Conservation (phyloP, 2,329 filamentous ascomycete species). For the Penicillium crustosum region DNA sequence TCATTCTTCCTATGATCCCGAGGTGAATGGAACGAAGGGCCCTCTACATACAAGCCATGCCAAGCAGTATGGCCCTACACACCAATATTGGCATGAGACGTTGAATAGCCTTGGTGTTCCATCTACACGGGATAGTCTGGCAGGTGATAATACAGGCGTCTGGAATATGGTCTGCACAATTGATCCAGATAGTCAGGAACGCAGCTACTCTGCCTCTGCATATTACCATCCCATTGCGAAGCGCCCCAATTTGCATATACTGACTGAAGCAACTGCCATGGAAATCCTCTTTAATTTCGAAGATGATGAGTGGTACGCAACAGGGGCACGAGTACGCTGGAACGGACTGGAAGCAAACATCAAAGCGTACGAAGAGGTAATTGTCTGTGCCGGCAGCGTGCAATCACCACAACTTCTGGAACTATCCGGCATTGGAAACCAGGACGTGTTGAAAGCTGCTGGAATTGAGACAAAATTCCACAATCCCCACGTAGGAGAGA, state of each 20-base stretch:
- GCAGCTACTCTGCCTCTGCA: conserved; percentile 46
- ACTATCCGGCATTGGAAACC: conserved; percentile 59
- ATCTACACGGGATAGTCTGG: conserved; percentile 39
- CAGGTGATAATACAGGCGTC: conserved; percentile 43
- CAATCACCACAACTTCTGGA: conserved; percentile 62
- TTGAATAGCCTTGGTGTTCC: conserved; percentile 40
- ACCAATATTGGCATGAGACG: conserved; percentile 49
- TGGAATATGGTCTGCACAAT: conserved; percentile 36
- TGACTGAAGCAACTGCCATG: conserved; percentile 49
- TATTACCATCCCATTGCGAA: conserved; percentile 39
- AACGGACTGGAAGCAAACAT: conserved; percentile 37
- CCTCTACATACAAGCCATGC: conserved; percentile 33
- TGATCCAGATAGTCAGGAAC: conserved; percentile 33
- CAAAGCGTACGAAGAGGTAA: conserved; percentile 50
- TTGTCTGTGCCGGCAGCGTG: conserved; percentile 59
- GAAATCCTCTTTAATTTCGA: conserved; percentile 46
- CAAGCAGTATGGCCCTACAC: conserved; percentile 32
- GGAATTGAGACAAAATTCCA: conserved; percentile 48
- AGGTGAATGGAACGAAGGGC: conserved; percentile 33
- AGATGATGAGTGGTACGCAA: conserved; percentile 8
- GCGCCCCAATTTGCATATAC: conserved; percentile 49
- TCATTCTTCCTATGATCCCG: conserved; percentile 20
- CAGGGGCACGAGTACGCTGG: conserved; percentile 46
- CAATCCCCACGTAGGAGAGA: conserved; percentile 50
- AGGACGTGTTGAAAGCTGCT: conserved; percentile 43